Evolutionary conservation across 2,329 filamentous ascomycete genomes (phyloP), one percentile per base, ranked within the genome.

Genomic region (Phaeosphaeria sp.): DNA sequence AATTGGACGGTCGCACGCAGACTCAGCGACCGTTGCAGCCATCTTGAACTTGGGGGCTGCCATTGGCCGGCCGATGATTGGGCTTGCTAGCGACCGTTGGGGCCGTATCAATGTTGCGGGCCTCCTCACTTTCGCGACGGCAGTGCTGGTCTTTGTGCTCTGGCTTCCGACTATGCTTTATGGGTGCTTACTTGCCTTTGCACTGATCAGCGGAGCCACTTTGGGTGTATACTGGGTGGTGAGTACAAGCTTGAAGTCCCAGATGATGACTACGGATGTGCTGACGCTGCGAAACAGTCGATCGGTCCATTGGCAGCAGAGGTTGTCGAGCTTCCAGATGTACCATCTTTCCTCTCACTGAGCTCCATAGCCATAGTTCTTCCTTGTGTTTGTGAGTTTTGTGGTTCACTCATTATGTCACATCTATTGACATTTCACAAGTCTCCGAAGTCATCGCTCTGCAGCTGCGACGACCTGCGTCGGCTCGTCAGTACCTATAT

Each of bases 191-290:
- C 63, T 81, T 1, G 74, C 83, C 53, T 83, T 82, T 56, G 75
- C 77, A 0, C 59, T 84, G 8, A 30, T 81, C 0, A 71, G 72
- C 51, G 83, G 83, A 2, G 77, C 77, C 6, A 77, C 81, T 7
- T 65, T 82, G 25, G 82, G 83, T 0, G 76, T 80, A 0, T 83
- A 82, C 60, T 85, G 82, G 81, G 79, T 79, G 70, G 77, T 78
- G 56, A 54, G 63, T 63, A 15, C 24, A 30, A 25, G 22, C 24
- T 48, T 36, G 7, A 36, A 36, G 15, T 36, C 30, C n/a, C 11
- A 45, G n/a, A 45, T 15, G 43, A 74, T 80, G 39, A 74, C 73
- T 7, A 77, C 78, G 3, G 81, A 0, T 76, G 74, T 33, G 78
- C 75, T 21, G 78, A n/a, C n/a, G n/a, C n/a, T n/a, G n/a, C n/a